A percentile compares a stretch with the other conserved stretches of the same genome.
Evolutionary conservation across 306 rosid genomes (phyloP).

Genomic region (Dicorynia guianensis): DNA sequence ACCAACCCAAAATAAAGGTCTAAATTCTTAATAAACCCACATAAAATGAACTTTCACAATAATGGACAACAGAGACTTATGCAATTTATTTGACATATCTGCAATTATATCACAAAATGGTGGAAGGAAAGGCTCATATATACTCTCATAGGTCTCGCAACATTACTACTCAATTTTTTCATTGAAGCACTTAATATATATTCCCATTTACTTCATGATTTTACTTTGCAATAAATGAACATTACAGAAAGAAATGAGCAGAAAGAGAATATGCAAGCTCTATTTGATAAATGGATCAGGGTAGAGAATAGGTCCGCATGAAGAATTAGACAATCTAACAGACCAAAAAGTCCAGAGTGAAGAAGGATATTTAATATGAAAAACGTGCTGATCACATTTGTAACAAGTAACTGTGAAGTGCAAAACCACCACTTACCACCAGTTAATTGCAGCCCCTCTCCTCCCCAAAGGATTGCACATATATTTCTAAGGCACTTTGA

Average conservation of each 20-base stretch:
- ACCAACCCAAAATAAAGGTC: neutral
- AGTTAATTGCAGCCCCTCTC: neutral
- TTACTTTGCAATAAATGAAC: conserved; percentile 5
- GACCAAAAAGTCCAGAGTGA: neutral
- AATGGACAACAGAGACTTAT: too few species aligned
- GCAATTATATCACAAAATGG: too few species aligned
- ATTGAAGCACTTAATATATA: conserved; percentile 1
- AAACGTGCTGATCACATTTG: neutral
- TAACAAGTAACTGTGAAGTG: neutral
- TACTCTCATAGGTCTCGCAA: too few species aligned
- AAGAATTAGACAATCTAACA: too few species aligned
- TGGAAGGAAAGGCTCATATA: too few species aligned
- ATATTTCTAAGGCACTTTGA: neutral
- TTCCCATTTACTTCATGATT: conserved; percentile 18
- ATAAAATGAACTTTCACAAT: too few species aligned
- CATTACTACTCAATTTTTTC: neutral
- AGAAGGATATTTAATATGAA: neutral
- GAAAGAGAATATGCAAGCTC: neutral
- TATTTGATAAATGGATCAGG: neutral
- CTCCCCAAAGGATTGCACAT: neutral
- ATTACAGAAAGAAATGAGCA: neutral
- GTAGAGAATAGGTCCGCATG: neutral
- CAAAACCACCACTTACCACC: neutral
- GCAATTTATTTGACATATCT: too few species aligned
- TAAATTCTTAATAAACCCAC: neutral